Percentiles rank a stretch among this genome's conserved stretches.
phyloP scores from a whole-genome alignment of 306 rosid species.

The Rosa rugosa region DNA sequence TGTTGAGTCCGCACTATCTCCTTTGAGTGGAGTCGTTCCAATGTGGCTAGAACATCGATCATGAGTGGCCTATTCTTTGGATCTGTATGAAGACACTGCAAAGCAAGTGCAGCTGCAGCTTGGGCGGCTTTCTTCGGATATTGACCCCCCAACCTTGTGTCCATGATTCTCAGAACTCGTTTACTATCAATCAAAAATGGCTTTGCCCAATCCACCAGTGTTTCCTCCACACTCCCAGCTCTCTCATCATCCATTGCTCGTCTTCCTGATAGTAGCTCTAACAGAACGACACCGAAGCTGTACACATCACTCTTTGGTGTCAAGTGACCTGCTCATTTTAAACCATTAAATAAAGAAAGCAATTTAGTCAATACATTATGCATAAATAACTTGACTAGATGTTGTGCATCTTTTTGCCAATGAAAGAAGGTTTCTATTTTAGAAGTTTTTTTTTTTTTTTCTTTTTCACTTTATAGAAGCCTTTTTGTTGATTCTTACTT shows the following conservation, averaged over 20 bases:
- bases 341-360: constrained; percentile 6
- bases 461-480: background rate
- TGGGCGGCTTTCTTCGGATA: constrained; percentile 83
- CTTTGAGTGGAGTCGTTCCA: constrained; percentile 58
- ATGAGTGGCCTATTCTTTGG: constrained; percentile 72
- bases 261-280: constrained; percentile 78
- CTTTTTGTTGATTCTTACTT: background rate
- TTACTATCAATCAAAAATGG: constrained; percentile 62
- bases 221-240: constrained; percentile 50
- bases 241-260: constrained; percentile 54
- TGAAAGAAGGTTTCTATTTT: background rate
- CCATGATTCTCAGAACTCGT: constrained; percentile 79
- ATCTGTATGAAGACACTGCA: constrained; percentile 62
- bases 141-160: constrained; percentile 76
- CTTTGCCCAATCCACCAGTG: constrained; percentile 84
- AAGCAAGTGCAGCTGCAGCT: constrained; percentile 69
- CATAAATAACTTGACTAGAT: background rate
- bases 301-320: constrained; percentile 83
- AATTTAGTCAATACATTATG: background rate
- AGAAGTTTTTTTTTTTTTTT: background rate
- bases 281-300: constrained; percentile 79
- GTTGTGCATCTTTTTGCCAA: background rate
- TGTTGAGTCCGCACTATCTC: constrained; percentile 38
- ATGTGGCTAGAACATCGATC: constrained; percentile 50
- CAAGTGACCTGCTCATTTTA: constrained; percentile 70